Base-by-base conservation (phyloP, 352 stramenopile genomes). In the Albugo candida region DNA sequence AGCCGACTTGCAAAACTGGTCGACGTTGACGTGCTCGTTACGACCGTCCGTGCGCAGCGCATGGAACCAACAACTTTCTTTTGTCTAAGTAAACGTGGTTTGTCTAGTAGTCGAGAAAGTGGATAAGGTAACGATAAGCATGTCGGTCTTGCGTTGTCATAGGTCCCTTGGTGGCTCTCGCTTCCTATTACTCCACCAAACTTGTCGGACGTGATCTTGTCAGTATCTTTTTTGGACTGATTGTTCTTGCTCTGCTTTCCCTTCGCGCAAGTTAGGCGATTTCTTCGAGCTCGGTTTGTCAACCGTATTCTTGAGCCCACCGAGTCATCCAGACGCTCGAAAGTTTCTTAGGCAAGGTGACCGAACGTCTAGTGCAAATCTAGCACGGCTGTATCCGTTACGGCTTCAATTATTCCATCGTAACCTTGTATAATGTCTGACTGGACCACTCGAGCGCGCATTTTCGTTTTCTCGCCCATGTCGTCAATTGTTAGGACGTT, bases 1-100 rank as follows among this genome's bases (percentile, higher is more conserved):
- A 0, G 48, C 56, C 2, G 27, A 1, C 5, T 56, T 49, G 24
- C 63, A 67, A n/a, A 67, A 65, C 0, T 64, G 36, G 11, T 69
- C 54, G 0, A 58, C 46, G 31, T 61, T 60, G 11, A 19, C 0
- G 27, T 61, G 67, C 47, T 72, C 53, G 0, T 52, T 52, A 0
- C 58, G 54, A 0, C 49, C 52, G 36, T 67, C 38, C 8, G 38
- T 43, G 38, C 38, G 38, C 17, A 43, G 38, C 38, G 8, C 38
- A 3, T 43, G 38, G 20, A 43, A 10, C 3, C 38, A 8, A 24
- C 38, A 8, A 43, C 17, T 24, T 8, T 3, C 3, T 43, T 8
- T 43, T 43, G 17, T 19, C 8, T 24, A 43, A 19, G 17, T 8
- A 8, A 10, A 43, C 8, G 8, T 43, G 8, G 38, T 43, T 43